These are phyloP conservation scores for Cryptococcus floricola DNA, from an alignment of 1,284 basidiomycete species.

Conservation along the genomic window DNA sequence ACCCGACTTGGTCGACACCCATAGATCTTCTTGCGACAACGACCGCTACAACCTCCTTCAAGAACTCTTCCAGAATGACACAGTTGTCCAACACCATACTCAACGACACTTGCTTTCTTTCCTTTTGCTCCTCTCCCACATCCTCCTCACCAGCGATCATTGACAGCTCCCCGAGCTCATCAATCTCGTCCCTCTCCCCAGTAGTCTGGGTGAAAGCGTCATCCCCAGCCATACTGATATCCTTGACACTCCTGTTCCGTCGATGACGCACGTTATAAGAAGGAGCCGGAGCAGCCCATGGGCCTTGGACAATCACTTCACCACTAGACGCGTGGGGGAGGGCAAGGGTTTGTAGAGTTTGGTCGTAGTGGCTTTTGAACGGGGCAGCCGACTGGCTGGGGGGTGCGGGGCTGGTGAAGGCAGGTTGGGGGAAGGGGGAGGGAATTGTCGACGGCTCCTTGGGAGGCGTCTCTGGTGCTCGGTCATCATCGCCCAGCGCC, in stretches of 20 bases:
- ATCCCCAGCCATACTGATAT: no score
- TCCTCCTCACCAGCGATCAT: no score
- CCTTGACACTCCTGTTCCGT: no score
- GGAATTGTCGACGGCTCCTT: background rate
- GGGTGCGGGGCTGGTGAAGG: background rate
- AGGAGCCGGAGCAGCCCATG: no score
- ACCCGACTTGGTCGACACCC: slow-evolving; percentile 66
- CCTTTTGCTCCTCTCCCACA: slow-evolving; percentile 8
- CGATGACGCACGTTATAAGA: no score
- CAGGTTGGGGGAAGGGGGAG: background rate
- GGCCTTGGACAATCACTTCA: background rate
- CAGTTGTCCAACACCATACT: slow-evolving; percentile 72
- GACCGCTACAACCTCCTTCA: slow-evolving; percentile 88
- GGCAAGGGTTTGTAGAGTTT: slow-evolving; percentile 58
- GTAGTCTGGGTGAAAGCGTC: no score
- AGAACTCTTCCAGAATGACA: slow-evolving; percentile 89
- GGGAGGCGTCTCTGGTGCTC: background rate
- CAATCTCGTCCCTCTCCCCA: background rate
- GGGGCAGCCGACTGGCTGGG: slow-evolving; percentile 56
- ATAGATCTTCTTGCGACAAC: slow-evolving; percentile 78
- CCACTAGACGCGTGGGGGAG: slow-evolving; percentile 45
- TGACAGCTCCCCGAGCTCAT: slow-evolving; percentile 26
- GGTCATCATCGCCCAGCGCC: background rate
- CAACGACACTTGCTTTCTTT: slow-evolving; percentile 14
- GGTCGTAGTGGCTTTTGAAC: slow-evolving; percentile 78